Conservation (phyloP, 1,284 basidiomycete genomes). For the Cutaneotrichosporon curvatum region DNA sequence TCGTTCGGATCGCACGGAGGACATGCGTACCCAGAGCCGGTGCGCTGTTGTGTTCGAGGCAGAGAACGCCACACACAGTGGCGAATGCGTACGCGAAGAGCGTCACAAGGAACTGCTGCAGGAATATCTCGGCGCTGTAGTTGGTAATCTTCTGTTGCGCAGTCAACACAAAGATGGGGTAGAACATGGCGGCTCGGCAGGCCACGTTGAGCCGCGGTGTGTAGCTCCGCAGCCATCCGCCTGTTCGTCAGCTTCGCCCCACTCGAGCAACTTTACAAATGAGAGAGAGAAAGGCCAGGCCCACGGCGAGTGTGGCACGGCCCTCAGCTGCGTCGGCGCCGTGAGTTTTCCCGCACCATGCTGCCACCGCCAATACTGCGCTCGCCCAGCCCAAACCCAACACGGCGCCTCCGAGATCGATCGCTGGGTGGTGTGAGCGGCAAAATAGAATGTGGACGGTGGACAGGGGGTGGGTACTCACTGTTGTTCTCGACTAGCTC, state of each 20-base stretch:
- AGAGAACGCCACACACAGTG: conserved; percentile 26
- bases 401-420: conserved; percentile 24
- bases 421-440: neutral
- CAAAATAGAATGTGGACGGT: too few species aligned
- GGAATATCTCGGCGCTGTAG: conserved; percentile 20
- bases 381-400: conserved; percentile 35
- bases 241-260: conserved; percentile 12
- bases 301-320: conserved; percentile 32
- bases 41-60: conserved; percentile 24
- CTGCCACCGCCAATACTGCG: conserved; percentile 34
- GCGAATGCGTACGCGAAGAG: conserved; percentile 37
- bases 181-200: conserved; percentile 40
- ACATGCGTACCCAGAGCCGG: conserved; percentile 24
- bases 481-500: conserved; percentile 39
- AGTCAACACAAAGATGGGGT: conserved; percentile 42
- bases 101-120: conserved; percentile 38
- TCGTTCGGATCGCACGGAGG: conserved; percentile 17
- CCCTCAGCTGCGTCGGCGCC: conserved; percentile 27
- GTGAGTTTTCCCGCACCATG: conserved; percentile 28
- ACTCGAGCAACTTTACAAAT: conserved; percentile 24
- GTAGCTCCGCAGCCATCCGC: conserved; percentile 37
- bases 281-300: conserved; percentile 34
- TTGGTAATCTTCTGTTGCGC: conserved; percentile 25
- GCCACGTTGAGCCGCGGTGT: conserved; percentile 35
- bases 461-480: too few species aligned